Evolutionary conservation across 2,329 filamentous ascomycete genomes (phyloP).

Genomic region (Xylaria sp.): DNA sequence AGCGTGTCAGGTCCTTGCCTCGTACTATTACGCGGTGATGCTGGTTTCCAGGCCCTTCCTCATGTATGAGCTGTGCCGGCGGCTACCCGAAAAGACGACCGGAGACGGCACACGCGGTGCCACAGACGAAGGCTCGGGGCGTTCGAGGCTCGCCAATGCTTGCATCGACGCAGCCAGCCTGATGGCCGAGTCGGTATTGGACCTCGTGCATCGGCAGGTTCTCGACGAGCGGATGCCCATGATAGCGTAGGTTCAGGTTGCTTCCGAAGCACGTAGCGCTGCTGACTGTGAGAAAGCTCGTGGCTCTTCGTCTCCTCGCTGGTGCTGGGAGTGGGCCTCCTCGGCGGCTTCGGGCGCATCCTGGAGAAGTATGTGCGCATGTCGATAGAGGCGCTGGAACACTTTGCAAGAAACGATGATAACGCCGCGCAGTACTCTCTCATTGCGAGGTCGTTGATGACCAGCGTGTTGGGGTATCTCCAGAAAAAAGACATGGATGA

Average conservation of each 20-base stretch:
- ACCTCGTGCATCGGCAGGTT: slow-evolving; percentile 45
- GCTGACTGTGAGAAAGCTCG: slow-evolving; percentile 40
- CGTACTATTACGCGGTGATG: slow-evolving; percentile 62
- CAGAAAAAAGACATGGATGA: slow-evolving; percentile 52
- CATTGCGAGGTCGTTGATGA: slow-evolving; percentile 54
- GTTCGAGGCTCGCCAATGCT: slow-evolving; percentile 55
- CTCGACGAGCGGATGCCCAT: slow-evolving; percentile 52
- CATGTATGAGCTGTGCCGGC: slow-evolving; percentile 56
- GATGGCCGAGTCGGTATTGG: slow-evolving; percentile 53
- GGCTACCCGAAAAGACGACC: slow-evolving; percentile 42
- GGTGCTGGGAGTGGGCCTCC: slow-evolving; percentile 53
- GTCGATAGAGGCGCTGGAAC: slow-evolving; percentile 51
- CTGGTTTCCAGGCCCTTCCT: slow-evolving; percentile 58
- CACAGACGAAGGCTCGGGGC: slow-evolving; percentile 42
- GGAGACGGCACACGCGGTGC: slow-evolving; percentile 20
- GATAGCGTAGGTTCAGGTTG: slow-evolving; percentile 48
- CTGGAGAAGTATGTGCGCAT: slow-evolving; percentile 53
- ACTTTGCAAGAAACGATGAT: slow-evolving; percentile 52
- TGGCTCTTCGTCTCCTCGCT: slow-evolving; percentile 59
- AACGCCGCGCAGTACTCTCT: slow-evolving; percentile 57
- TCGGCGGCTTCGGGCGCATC: slow-evolving; percentile 55
- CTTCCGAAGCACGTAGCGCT: not conserved
- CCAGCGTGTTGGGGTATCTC: slow-evolving; percentile 49
- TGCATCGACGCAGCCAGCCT: slow-evolving; percentile 58
- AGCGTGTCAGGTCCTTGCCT: slow-evolving; percentile 54